Base-by-base conservation (phyloP, 805 yeast genomes). In the Metschnikowia proteae region DNA sequence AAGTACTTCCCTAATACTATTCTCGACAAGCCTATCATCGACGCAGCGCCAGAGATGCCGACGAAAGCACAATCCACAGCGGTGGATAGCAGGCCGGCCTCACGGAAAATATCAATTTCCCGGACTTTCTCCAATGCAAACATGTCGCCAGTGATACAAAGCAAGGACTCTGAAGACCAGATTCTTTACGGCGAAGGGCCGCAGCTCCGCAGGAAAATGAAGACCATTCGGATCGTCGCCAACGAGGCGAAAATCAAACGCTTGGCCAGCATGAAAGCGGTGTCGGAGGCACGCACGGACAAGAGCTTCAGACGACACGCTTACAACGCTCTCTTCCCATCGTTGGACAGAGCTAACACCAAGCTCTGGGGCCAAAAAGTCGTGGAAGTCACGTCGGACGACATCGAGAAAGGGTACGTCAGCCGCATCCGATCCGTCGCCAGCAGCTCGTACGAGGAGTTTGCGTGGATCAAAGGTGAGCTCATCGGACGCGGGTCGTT, bases 391-490 rank as follows among this genome's bases (percentile, higher is more conserved):
- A 90, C 91, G 1, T 83, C 92, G 2, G 81, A 79, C 23, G 84
- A 81, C 52, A 74, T 78, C 52, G 79, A 79, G 35, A 74, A 76
- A 50, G 84, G 87, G 8, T 79, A 83, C 46, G 82, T 85, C 26
- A 84, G 84, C 58, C 82, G 82, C 55, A 66, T 87, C 45, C 76
- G 81, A 47, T 84, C 79, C 60, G 79, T 79, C 31, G 78, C 76
- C 46, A 64, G 66, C 42, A 94, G 91, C 10, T 80, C 82, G 44
- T 79, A 80, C 61, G 86, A 82, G 59, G 96, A 91, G 66, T 92
- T 90, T 70, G 95, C 95, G 0, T 94, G 99, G 99, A 86, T 95
- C 43, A 89, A 89, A 62, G 99, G 99, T 75, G 97, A 91, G 61
- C 74, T 94, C 53, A 89, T 94, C 49, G 99, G 99, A 0, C 82